These are phyloP conservation scores for Drechslerella dactyloides DNA, from an alignment of 2,329 filamentous ascomycete species.

Conservation along the genomic window DNA sequence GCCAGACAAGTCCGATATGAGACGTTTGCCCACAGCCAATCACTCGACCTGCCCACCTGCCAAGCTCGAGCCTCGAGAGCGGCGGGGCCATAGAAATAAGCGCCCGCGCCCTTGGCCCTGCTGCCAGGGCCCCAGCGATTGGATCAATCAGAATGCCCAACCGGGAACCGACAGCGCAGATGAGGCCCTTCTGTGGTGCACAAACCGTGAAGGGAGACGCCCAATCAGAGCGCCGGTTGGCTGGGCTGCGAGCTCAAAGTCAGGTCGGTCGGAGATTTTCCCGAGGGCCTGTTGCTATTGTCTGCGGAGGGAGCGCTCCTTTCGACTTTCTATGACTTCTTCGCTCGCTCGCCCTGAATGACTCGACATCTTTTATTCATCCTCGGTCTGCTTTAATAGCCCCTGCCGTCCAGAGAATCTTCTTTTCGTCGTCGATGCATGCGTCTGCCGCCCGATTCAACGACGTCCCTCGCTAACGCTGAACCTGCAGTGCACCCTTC, in stretches of 20 bases:
- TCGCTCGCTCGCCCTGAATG: not conserved
- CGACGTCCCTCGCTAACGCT: slow-evolving; percentile 49
- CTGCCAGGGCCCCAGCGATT: slow-evolving; percentile 37
- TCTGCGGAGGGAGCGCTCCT: slow-evolving; percentile 35
- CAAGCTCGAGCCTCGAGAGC: slow-evolving; percentile 12
- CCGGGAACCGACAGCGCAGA: slow-evolving; percentile 47
- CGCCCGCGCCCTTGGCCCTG: slow-evolving; percentile 42
- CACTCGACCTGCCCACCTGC: slow-evolving; percentile 48
- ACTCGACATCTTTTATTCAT: slow-evolving; percentile 1
- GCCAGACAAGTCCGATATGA: slow-evolving; percentile 25
- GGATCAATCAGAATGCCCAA: slow-evolving; percentile 47
- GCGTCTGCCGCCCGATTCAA: slow-evolving; percentile 42
- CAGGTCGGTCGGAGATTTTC: slow-evolving; percentile 49
- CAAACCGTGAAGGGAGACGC: slow-evolving; percentile 46
- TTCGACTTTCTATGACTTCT: slow-evolving; percentile 15
- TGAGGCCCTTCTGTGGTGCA: slow-evolving; percentile 41
- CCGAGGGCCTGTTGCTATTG: slow-evolving; percentile 16
- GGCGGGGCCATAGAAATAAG: slow-evolving; percentile 42
- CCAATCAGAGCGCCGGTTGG: slow-evolving; percentile 38
- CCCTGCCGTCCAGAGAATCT: slow-evolving; percentile 1
- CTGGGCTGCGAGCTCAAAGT: slow-evolving; percentile 30
- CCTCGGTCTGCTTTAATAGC: slow-evolving; percentile 26
- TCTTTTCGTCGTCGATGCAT: slow-evolving; percentile 20
- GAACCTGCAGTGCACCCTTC: slow-evolving; percentile 39
- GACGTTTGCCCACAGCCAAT: slow-evolving; percentile 28